phyloP scores from a whole-genome alignment of 2,329 filamentous ascomycete species.

The Pseudogymnoascus sp. region DNA sequence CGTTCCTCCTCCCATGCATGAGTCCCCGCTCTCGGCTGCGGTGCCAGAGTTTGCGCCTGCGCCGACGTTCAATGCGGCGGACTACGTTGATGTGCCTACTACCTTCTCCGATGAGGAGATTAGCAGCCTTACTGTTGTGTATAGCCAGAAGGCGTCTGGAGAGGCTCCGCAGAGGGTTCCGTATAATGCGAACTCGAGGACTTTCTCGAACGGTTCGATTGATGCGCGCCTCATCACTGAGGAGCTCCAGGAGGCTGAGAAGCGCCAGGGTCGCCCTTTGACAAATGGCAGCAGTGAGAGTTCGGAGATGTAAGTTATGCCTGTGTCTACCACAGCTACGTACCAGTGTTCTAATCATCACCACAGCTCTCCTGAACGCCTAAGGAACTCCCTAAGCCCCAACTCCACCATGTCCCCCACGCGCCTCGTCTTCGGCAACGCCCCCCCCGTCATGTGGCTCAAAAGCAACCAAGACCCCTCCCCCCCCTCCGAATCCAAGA shows the following conservation, averaged over 20 bases:
- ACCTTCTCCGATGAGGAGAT: conserved; percentile 46
- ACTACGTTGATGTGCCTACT: conserved; percentile 27
- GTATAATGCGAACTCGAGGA: conserved; percentile 36
- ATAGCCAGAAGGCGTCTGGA: conserved; percentile 30
- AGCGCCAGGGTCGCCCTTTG: conserved; percentile 30
- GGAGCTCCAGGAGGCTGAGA: conserved; percentile 36
- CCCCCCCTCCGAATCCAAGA: conserved; percentile 24
- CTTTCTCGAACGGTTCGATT: conserved; percentile 48
- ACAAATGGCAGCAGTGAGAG: conserved; percentile 31
- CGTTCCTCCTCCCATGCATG: conserved; percentile 24
- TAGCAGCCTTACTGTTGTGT: conserved; percentile 45
- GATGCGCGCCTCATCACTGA: conserved; percentile 43
- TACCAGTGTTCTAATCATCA: conserved; percentile 10
- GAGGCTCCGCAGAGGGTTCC: conserved; percentile 28
- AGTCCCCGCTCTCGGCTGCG: conserved; percentile 51
- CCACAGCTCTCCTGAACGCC: conserved; percentile 22
- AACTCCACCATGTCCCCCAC: conserved; percentile 20
- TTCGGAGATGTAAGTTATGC: conserved; percentile 29
- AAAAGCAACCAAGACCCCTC: conserved; percentile 28
- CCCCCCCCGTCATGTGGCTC: conserved; percentile 32
- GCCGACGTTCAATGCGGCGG: conserved; percentile 16
- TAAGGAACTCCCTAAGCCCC: conserved; percentile 22
- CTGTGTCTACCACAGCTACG: background rate
- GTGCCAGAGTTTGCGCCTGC: conserved; percentile 49
- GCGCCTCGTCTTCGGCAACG: conserved; percentile 18